phyloP scores from a whole-genome alignment of 2,329 filamentous ascomycete species.

The Aspergillus uvarum region DNA sequence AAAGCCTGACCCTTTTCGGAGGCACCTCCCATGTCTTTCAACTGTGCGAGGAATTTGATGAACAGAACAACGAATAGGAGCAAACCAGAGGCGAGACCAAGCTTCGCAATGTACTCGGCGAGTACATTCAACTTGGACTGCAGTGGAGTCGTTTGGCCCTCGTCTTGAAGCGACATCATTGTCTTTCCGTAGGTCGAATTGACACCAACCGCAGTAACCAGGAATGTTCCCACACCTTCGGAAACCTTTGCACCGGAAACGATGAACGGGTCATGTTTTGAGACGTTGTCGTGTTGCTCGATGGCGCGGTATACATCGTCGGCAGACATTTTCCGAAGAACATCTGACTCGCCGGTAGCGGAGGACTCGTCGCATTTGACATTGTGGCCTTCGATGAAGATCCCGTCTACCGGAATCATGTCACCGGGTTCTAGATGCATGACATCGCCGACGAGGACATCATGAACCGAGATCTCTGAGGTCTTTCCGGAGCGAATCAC shows the following conservation, averaged over 20 bases:
- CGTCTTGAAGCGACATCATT: constrained; percentile 74
- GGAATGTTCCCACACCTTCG: constrained; percentile 71
- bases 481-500: constrained; percentile 73
- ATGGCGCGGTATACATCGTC: constrained; percentile 66
- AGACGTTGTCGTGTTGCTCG: constrained; percentile 58
- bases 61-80: constrained; percentile 76
- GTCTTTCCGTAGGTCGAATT: constrained; percentile 76
- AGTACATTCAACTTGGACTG: constrained; percentile 75
- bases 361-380: constrained; percentile 73
- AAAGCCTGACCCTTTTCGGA: constrained; percentile 59
- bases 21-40: constrained; percentile 52
- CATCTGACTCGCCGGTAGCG: constrained; percentile 72
- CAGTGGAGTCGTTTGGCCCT: constrained; percentile 73
- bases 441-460: constrained; percentile 72
- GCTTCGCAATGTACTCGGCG: constrained; percentile 77
- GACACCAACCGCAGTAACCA: constrained; percentile 72
- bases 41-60: constrained; percentile 70
- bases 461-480: constrained; percentile 67
- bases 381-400: constrained; percentile 66
- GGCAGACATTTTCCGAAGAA: constrained; percentile 65
- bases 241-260: constrained; percentile 75
- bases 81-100: constrained; percentile 68
- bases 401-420: constrained; percentile 69
- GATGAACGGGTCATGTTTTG: constrained; percentile 76
- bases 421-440: constrained; percentile 72